phyloP scores from a whole-genome alignment of 108 stramenopile genomes.

The Cyclostephanos tholiformis region DNA sequence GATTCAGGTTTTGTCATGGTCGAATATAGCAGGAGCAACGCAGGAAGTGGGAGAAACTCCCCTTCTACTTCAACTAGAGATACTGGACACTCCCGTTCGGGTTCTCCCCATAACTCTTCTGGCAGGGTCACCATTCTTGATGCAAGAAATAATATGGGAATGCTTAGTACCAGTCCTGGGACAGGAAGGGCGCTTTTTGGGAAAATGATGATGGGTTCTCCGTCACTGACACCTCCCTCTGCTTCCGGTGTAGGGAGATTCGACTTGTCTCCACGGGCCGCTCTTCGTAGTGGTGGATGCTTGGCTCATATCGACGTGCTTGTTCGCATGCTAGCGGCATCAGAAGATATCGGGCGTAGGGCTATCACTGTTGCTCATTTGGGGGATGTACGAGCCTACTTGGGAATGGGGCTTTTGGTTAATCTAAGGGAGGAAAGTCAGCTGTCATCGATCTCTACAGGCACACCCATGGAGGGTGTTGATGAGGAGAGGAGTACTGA shows the following conservation, averaged over 20 bases:
- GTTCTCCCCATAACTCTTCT: conserved; percentile 29
- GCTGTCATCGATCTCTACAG: conserved; percentile 55
- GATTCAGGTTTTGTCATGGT: conserved; percentile 83
- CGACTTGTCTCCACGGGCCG: conserved; percentile 35
- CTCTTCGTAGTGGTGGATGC: conserved; percentile 46
- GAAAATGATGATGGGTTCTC: conserved; percentile 55
- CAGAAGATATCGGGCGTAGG: conserved; percentile 87
- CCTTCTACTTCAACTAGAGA: conserved; percentile 26
- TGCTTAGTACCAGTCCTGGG: conserved; percentile 89
- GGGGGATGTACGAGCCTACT: conserved; percentile 79
- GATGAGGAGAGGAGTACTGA: conserved; percentile 58
- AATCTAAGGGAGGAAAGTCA: conserved; percentile 50
- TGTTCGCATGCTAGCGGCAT: conserved; percentile 75
- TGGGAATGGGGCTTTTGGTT: conserved; percentile 75
- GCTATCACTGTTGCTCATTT: conserved; percentile 88
- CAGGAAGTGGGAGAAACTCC: conserved; percentile 35
- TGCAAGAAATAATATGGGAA: conserved; percentile 57
- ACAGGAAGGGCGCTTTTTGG: conserved; percentile 85
- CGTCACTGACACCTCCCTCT: conserved; percentile 19
- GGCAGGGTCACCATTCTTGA: conserved; percentile 49
- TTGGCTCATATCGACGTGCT: conserved; percentile 67
- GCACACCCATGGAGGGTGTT: conserved; percentile 77
- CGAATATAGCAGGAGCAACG: conserved; percentile 54
- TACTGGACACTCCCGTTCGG: conserved; percentile 10
- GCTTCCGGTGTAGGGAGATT: conserved; percentile 25